A percentile compares a stretch with the other conserved stretches of the same genome.
Conservation (phyloP, 1,139 yeast species). For the Wickerhamiella pararugosa region DNA sequence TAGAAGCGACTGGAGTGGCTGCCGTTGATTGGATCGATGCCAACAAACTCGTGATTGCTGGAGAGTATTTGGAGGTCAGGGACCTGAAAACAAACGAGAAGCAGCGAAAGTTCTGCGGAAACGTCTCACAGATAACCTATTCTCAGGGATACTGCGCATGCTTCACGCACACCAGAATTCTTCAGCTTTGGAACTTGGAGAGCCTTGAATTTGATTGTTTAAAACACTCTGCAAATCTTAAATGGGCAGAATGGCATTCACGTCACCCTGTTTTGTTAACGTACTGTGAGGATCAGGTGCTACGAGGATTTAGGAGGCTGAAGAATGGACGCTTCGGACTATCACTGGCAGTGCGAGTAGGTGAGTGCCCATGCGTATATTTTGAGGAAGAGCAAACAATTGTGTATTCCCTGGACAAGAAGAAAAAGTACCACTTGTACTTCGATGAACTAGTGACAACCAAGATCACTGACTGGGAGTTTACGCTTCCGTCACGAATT, state of each 20-base stretch:
- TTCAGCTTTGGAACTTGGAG: constrained; percentile 67
- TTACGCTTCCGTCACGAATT: neutral
- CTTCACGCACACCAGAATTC: constrained; percentile 40
- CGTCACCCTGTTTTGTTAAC: constrained; percentile 41
- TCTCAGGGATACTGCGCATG: constrained; percentile 51
- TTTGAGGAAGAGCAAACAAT: neutral
- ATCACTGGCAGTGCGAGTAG: constrained; percentile 36
- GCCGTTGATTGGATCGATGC: constrained; percentile 17
- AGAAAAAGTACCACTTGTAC: neutral
- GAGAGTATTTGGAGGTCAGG: constrained; percentile 34
- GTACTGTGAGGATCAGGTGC: constrained; percentile 35
- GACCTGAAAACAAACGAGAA: neutral
- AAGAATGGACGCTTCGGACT: constrained; percentile 42
- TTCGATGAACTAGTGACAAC: neutral
- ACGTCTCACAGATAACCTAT: constrained; percentile 38
- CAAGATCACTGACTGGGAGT: neutral
- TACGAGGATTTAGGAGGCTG: constrained; percentile 63
- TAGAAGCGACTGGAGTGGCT: constrained; percentile 15
- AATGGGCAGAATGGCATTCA: constrained; percentile 40
- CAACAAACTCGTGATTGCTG: constrained; percentile 25
- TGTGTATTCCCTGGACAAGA: neutral
- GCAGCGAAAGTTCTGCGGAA: neutral
- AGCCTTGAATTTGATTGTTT: constrained; percentile 59
- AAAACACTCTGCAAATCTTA: constrained; percentile 46
- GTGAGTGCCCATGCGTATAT: neutral